A percentile compares a stretch with the other conserved stretches of the same genome.
These are phyloP conservation scores for Phyllostachys edulis DNA, from an alignment of 176 grass and related monocot species.

Conservation along the genomic window DNA sequence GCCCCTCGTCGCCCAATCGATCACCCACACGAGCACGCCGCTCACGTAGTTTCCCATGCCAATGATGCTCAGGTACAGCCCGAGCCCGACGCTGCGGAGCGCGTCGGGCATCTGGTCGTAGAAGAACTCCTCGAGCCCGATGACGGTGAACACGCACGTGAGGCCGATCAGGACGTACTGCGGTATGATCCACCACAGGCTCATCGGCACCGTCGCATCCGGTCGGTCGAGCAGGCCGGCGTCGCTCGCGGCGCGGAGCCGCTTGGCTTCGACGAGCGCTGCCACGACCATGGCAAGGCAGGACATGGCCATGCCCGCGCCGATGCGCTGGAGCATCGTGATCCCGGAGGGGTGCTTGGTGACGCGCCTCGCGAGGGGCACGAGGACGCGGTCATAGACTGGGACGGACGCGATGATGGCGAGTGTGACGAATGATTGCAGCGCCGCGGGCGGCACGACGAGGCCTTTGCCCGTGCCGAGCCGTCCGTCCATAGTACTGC, in stretches of 20 bases:
- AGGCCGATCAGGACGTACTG: conserved; percentile 61
- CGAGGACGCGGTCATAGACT: conserved; percentile 50
- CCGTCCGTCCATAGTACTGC: conserved; percentile 43
- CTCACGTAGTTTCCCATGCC: conserved; percentile 60
- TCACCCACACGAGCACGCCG: conserved; percentile 44
- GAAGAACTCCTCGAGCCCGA: conserved; percentile 69
- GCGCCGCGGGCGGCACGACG: conserved; percentile 42
- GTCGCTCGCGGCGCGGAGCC: conserved; percentile 41
- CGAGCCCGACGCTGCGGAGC: conserved; percentile 63
- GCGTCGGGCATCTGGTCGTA: conserved; percentile 59
- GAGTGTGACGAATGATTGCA: conserved; percentile 37
- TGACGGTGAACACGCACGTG: conserved; percentile 16
- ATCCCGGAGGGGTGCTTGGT: conserved; percentile 41
- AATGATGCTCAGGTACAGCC: conserved; percentile 53
- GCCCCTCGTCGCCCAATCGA: conserved; percentile 41
- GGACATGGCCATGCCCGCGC: conserved; percentile 46
- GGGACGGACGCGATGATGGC: conserved; percentile 24
- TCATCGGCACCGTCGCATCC: conserved; percentile 47
- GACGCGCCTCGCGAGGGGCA: conserved; percentile 43
- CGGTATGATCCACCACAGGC: conserved; percentile 62
- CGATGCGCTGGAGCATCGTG: conserved; percentile 64
- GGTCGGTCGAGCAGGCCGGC: conserved; percentile 45
- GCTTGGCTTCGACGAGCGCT: conserved; percentile 55
- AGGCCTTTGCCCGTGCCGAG: background rate
- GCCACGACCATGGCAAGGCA: conserved; percentile 36